Base-by-base conservation (phyloP, 2,329 filamentous ascomycete genomes). In the Colletotrichum orbiculare region DNA sequence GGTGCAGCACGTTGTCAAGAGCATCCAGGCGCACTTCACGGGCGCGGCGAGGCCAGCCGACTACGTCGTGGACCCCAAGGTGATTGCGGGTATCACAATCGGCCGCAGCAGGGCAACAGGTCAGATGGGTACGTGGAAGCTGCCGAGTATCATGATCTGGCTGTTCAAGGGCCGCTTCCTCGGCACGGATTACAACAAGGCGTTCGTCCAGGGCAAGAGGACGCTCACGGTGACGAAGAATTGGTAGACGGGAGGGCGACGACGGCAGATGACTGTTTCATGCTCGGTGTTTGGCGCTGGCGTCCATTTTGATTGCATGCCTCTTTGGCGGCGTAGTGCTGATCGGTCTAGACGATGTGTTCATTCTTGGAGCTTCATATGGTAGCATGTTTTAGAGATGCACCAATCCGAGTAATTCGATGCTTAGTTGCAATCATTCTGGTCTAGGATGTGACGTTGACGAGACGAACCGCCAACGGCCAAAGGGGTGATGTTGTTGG, bases 61-160 rank as follows among this genome's bases (percentile, higher is more conserved):
- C 43, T 68, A 68, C 8, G 60, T 59, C 34, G 69, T 72, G 12
- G 73, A 75, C 39, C 64, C 69, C 12, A 77, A 75, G 71, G 53
- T 73, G 11, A 68, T 77, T 60, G 70, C 76, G n/a, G 78, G 65
- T 5, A 64, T 81, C 34, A 80, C 80, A 1, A 58, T 83, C 11
- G 81, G 81, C 1, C 74, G 76, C 54, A 76, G 74, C 64, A 74
- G 76, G 11, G 75, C 74, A 1, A 73, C 72, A 2, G 76, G 76
- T 0, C 75, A 78, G 46, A 71, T 77, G 47, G 74, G 73, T 2
- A 73, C 67, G 38, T 78, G 75, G 74, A 76, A 69, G 58, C 55
- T 77, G 12, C 74, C 71, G 38, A 72, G 73, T 1, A 70, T 76
- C 55, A 48, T 75, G 39, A 74, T 77, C 2, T 72, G 72, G 2